Evolutionary conservation across 2,329 filamentous ascomycete species (phyloP), one percentile per base, ranked within the genome.

Genomic region (Epichloe coenophiala): DNA sequence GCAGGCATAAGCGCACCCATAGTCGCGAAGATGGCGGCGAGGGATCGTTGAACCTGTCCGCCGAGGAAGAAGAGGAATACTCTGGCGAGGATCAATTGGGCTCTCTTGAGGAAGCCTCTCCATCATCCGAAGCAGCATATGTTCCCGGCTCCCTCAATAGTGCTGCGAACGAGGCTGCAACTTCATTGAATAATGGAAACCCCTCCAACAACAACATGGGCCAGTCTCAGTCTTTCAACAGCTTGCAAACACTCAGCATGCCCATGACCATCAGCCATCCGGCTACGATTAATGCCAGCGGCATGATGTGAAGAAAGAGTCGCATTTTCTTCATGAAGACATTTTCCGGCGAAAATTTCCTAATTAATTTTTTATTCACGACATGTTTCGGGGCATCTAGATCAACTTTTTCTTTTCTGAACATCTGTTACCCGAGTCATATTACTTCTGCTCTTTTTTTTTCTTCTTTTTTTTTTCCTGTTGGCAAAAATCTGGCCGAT

Each of bases 41-140:
- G 42, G 73, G 72, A 48, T 66, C 66, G 52, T 74, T 82, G 60
- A 77, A 76, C 62, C 76, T 82, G 53, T 84, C 85, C 39, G 89
- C 91, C 51, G 89, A 95, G 59, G 88, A 94, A 44, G 81, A 91
- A 58, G 88, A 95, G 61, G 86, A 93, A 50, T 83, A 76, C 59
- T 83, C 80, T 37, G 88, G 91, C 54, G 88, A 94, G 57, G 87
- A 93, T 58, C 86, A 90, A 33, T 81, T 91, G 50, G 84, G 85
- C 48, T 84, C 87, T 39, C 77, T 90, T 31, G 87, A 88, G 56
- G 86, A 90, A 56, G 81, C 84, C 17, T 89, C 86, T 12, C 85
- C 87, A 15, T 81, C 77, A 45, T 86, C 84, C 0, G 81, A 86
- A 56, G 72, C 75, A 56, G 80, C 80, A 50, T 86, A 85, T 63